A percentile compares a stretch with the other conserved stretches of the same genome.
These are phyloP conservation scores for Penicillium sp. DNA, from an alignment of 2,329 filamentous ascomycete species.

Conservation along the genomic window DNA sequence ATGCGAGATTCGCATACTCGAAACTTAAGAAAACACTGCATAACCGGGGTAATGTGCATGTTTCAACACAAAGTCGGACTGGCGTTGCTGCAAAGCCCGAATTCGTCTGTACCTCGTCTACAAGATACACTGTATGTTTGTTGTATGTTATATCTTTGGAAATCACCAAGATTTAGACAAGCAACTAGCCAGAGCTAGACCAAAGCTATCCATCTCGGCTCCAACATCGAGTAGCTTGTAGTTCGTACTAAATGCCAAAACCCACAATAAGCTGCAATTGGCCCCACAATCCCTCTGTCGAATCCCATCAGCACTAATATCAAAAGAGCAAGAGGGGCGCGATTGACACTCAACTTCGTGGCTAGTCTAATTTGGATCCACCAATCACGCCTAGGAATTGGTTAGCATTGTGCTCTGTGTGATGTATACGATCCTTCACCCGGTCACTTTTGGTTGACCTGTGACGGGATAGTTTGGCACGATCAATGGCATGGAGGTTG, in stretches of 20 bases:
- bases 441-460: not conserved
- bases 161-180: no score
- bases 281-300: not conserved
- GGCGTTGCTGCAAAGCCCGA: no score
- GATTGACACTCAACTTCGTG: not conserved
- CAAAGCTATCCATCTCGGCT: not conserved
- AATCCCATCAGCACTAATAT: slow-evolving; percentile 2
- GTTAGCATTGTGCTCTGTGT: not conserved
- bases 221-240: not conserved
- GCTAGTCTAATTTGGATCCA: not conserved
- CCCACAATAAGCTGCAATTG: not conserved
- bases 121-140: no score
- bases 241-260: not conserved
- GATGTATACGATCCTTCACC: not conserved
- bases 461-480: not conserved
- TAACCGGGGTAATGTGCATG: no score
- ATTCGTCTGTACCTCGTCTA: no score
- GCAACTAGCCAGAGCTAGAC: not conserved
- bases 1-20: no score
- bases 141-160: no score
- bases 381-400: not conserved
- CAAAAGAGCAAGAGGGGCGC: slow-evolving; percentile 1
- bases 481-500: not conserved
- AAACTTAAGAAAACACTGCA: no score
- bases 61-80: no score